Evolutionary conservation across 495 filamentous ascomycete genomes (phyloP), one percentile per base, ranked within the genome.

Genomic region (Penicillium atrosanguineum): DNA sequence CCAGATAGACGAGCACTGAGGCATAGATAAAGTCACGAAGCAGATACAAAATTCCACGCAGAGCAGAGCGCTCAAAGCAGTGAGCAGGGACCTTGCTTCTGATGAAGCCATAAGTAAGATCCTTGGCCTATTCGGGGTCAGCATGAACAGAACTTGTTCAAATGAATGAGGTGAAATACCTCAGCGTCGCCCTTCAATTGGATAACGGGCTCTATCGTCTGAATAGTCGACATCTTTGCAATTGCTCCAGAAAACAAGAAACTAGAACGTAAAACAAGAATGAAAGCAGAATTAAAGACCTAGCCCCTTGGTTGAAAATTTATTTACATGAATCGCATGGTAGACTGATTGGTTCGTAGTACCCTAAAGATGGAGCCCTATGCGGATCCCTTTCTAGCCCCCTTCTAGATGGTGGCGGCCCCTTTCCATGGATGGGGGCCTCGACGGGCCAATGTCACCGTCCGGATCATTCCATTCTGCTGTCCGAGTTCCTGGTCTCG

Each of bases 31-130:
- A 34, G 31, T 61, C 61, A 14, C 57, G 61, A 43, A 43, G 19
- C 23, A 64, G 58, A 42, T 61, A 61, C 15, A 57, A 44, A 20
- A 52, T 54, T 9, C 53, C 57, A 1, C 44, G 63, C 29, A 50
- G 12, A 16, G 56, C 53, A 4, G 63, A 66, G 4, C 60, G 61
- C 45, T 66, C 63, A 47, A 63, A 66, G 52, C 63, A 66, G 41
- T 66, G 60, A 36, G 55, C 59, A 3, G 63, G 63, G 44, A 66
- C 55, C 47, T 56, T 60, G 44, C 48, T 46, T 38, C 57, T 49
- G 19, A 60, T 25, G 34, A 52, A 55, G 19, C 53, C 57, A 53
- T 60, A 60, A 23, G 57, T 56, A 31, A 60, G 18, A 18, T 60
- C 57, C 23, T 60, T 40, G 15, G 49, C 29, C 53, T 60, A 19